Conservation (phyloP, 2,329 filamentous ascomycete species). For the Beauveria australis region DNA sequence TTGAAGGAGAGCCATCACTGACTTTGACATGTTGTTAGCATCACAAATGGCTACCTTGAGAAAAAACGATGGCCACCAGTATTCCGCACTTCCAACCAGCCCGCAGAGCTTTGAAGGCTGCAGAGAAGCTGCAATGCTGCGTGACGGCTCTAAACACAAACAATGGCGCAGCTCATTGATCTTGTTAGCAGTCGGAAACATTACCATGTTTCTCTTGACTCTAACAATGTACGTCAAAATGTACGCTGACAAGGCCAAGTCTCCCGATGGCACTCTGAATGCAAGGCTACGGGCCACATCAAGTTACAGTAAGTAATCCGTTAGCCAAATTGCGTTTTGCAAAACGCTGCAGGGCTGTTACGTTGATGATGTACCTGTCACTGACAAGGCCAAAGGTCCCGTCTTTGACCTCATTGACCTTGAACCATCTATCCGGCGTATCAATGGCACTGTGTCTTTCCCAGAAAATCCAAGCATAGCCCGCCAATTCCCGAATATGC, state of each 20-base stretch:
- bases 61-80: neutral
- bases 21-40: neutral
- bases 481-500: neutral
- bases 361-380: neutral
- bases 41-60: neutral
- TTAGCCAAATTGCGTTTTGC: neutral
- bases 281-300: neutral
- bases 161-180: neutral
- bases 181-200: neutral
- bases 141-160: neutral
- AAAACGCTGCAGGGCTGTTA: neutral
- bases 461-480: neutral
- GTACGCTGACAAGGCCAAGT: neutral
- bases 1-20: neutral
- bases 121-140: neutral
- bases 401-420: neutral
- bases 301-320: neutral
- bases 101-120: neutral
- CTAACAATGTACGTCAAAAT: neutral
- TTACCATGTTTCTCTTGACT: neutral
- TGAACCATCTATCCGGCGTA: neutral
- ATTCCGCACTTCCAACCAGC: neutral
- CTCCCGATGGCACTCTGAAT: neutral
- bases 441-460: neutral
- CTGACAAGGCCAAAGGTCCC: neutral